These are phyloP conservation scores for Ogataea haglerorum DNA, from an alignment of 805 yeast genomes.

Conservation along the genomic window DNA sequence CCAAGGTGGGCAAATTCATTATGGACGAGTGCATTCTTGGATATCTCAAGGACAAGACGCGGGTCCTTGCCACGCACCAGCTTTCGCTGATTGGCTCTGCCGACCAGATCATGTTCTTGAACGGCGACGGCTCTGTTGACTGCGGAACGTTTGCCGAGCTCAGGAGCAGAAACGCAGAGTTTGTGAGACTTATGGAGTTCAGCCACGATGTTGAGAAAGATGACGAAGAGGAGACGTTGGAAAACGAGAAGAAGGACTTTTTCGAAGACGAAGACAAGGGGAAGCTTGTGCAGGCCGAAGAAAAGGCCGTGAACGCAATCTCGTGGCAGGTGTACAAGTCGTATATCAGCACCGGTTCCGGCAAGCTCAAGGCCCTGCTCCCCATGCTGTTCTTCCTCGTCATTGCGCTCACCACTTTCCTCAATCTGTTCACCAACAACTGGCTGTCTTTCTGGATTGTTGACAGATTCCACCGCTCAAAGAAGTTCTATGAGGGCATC, in stretches of 20 bases:
- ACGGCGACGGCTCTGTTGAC: slow-evolving; percentile 57
- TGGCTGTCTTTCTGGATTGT: slow-evolving; percentile 84
- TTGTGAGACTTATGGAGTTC: slow-evolving; percentile 49
- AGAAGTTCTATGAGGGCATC: slow-evolving; percentile 67
- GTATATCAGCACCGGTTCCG: slow-evolving; percentile 56
- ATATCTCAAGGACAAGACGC: slow-evolving; percentile 51
- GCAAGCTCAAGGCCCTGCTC: slow-evolving; percentile 42
- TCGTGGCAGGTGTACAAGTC: slow-evolving; percentile 43
- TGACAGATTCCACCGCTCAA: slow-evolving; percentile 43
- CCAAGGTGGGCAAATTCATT: slow-evolving; percentile 78
- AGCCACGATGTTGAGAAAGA: slow-evolving; percentile 15
- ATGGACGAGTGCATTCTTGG: slow-evolving; percentile 67
- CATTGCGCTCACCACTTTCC: slow-evolving; percentile 42
- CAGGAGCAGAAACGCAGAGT: slow-evolving; percentile 39
- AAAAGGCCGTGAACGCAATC: slow-evolving; percentile 36
- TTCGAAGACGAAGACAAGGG: slow-evolving; percentile 39
- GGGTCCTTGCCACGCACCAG: slow-evolving; percentile 82
- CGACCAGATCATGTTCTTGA: slow-evolving; percentile 62
- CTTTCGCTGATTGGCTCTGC: slow-evolving; percentile 65
- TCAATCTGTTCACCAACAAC: slow-evolving; percentile 56
- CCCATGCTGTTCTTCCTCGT: slow-evolving; percentile 18
- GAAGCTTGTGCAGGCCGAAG: slow-evolving; percentile 30
- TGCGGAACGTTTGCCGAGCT: slow-evolving; percentile 61
- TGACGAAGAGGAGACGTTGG: slow-evolving; percentile 24
- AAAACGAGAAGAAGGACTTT: slow-evolving; percentile 23